phyloP scores from a whole-genome alignment of 805 yeast genomes.

The Myxozyma sirexii region DNA sequence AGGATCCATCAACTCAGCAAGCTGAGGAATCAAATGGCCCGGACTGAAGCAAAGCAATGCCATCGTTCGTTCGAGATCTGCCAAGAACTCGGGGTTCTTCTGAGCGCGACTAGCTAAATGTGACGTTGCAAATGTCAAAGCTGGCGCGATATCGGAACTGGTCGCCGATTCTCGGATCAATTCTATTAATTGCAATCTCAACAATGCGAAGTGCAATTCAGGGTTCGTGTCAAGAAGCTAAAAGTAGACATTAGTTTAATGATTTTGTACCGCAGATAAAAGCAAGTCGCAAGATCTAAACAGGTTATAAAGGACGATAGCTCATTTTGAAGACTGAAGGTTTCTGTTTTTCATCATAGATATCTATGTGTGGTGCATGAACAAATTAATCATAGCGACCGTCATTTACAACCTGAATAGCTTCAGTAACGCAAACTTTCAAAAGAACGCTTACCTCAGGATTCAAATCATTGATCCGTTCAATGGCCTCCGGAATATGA shows the following conservation, averaged over 20 bases:
- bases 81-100: conserved; percentile 57
- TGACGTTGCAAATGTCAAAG: conserved; percentile 44
- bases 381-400: conserved; percentile 33
- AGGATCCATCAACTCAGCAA: conserved; percentile 60
- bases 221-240: conserved; percentile 61
- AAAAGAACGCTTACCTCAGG: conserved; percentile 49
- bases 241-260: no score
- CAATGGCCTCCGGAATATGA: conserved; percentile 60
- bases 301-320: neutral
- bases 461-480: conserved; percentile 57
- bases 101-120: conserved; percentile 59
- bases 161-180: conserved; percentile 63
- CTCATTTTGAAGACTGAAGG: conserved; percentile 40
- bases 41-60: conserved; percentile 64
- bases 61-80: conserved; percentile 81
- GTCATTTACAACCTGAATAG: neutral
- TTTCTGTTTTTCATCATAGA: conserved; percentile 34
- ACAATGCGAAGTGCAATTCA: conserved; percentile 67
- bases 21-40: conserved; percentile 44
- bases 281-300: neutral
- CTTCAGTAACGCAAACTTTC: neutral
- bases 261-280: no score
- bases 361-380: conserved; percentile 39
- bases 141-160: conserved; percentile 30
- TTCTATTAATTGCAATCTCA: conserved; percentile 76